Percentiles rank a stretch among this genome's conserved stretches.
Evolutionary conservation across 345 rosid species (phyloP).

Genomic region (Eucalyptus tenuipes): DNA sequence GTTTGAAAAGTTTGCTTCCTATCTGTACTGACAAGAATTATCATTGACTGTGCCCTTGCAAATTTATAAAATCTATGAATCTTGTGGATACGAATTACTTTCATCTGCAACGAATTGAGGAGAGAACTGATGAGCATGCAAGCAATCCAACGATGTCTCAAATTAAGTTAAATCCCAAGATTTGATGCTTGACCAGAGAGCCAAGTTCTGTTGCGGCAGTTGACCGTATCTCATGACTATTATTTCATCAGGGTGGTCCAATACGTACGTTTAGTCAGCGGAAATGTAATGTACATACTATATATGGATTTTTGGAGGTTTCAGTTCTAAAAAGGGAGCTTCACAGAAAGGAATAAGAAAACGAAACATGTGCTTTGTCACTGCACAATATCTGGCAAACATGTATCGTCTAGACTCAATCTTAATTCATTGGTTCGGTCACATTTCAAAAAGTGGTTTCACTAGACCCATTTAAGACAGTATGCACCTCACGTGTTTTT

Average conservation of each 20-base stretch:
- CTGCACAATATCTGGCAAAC: not conserved
- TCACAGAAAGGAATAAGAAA: not conserved
- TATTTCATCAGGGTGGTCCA: not conserved
- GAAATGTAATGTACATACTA: not conserved
- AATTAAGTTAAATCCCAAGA: not conserved
- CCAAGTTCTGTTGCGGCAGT: not conserved
- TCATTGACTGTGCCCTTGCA: not conserved
- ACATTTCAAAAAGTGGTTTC: not conserved
- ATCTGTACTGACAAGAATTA: not conserved
- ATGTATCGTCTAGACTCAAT: not conserved
- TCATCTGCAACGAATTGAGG: not conserved
- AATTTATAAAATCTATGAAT: not conserved
- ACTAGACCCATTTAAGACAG: not conserved
- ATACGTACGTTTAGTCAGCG: not conserved
- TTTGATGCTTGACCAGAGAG: not conserved
- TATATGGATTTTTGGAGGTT: not conserved
- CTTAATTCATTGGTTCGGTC: not conserved
- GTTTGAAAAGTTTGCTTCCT: not conserved
- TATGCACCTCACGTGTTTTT: not conserved
- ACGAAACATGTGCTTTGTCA: not conserved
- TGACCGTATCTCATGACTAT: not conserved
- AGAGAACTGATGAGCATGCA: not conserved
- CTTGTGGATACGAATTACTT: not conserved
- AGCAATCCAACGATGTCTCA: not conserved
- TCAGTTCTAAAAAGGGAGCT: not conserved